Evolutionary conservation across 1,139 yeast genomes (phyloP), one percentile per base, ranked within the genome.

Genomic region (Yamadazyma oceani): DNA sequence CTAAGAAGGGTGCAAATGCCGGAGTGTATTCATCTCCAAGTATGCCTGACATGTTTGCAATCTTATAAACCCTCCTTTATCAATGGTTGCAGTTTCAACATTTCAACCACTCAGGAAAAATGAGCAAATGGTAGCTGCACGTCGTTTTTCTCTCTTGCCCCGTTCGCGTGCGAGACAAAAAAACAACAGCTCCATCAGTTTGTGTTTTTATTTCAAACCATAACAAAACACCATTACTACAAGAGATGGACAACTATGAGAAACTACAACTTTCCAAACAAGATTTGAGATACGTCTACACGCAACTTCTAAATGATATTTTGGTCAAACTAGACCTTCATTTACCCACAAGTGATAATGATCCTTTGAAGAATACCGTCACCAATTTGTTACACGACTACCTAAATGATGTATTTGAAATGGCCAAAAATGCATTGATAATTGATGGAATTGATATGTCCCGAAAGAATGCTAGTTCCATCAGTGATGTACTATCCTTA

Each of bases 1-100:
- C 97, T 59, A 90, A 82, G 63, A 90, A 89, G 42, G 97, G 96
- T 11, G 97, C 96, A 67, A 83, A 89, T 27, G 81, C 80, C 35
- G 97, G 97, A 25, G 86, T 73, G 57, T 78, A 82, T 58, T 82
- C 90, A 46, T 69, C 74, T 37, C 62, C 60, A 38, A 62, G 47
- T 36, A 55, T 45, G 33, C 51, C 66, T 24, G 69, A 61, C 69
- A 65, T 63, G 40, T 23, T 39, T n/a, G n/a, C n/a, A n/a, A n/a
- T n/a, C n/a, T 13, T 13, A 9, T 9, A 10, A 14, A 12, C 17
- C 17, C 19, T 26, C 19, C 19, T 26, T 14, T 10, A 10, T 26
- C 17, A 16, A 8, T 15, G 14, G 25, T 26, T 24, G 31, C 34
- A 31, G 29, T 35, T 35, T 17, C 26, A 19, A 19, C 21, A 19